phyloP scores from a whole-genome alignment of 306 rosid species.

The Prunus davidiana region DNA sequence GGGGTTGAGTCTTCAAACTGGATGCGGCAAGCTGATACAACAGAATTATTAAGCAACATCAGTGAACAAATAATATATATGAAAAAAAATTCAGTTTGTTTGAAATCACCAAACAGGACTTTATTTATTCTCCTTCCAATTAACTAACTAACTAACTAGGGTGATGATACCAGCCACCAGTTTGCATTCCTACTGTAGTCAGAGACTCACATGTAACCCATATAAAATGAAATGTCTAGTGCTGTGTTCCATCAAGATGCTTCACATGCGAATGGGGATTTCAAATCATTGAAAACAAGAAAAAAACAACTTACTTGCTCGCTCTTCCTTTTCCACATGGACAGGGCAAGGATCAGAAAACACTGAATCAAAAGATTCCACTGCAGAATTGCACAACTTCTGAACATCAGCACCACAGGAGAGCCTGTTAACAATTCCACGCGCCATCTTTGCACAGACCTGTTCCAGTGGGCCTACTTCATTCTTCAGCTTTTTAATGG shows the following conservation, averaged over 20 bases:
- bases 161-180: not conserved
- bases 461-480: constrained; percentile 81
- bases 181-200: not conserved
- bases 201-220: not conserved
- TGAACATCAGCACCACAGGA: constrained; percentile 87
- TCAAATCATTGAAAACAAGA: constrained; percentile 3
- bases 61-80: not conserved
- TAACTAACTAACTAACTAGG: not conserved
- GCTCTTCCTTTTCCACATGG: constrained; percentile 39
- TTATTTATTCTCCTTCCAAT: not conserved
- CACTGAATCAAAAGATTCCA: constrained; percentile 59
- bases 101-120: not conserved
- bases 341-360: constrained; percentile 32
- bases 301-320: constrained; percentile 50
- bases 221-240: not conserved
- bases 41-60: constrained; percentile 9
- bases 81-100: not conserved
- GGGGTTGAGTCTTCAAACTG: constrained; percentile 69
- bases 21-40: constrained; percentile 59
- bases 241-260: not conserved
- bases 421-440: constrained; percentile 87
- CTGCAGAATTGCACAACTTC: constrained; percentile 70
- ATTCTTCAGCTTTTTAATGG: constrained; percentile 48
- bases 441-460: constrained; percentile 63
- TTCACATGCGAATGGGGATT: constrained; percentile 6